Evolutionary conservation across 139 green algal genomes (phyloP), one percentile per base, ranked within the genome.

Genomic region (Gonium pectorale): DNA sequence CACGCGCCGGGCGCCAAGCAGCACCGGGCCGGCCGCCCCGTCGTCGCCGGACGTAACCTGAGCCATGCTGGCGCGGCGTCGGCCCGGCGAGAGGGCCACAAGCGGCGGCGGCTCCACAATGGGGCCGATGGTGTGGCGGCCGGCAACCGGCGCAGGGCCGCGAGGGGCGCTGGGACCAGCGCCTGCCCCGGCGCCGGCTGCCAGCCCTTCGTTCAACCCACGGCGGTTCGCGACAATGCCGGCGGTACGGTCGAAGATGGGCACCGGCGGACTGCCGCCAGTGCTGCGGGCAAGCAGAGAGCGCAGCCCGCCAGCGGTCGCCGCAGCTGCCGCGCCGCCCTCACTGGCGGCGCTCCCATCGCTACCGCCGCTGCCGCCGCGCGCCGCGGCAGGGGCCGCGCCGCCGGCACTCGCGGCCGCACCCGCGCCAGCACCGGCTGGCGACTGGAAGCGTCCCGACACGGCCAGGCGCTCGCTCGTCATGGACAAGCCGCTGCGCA

Each of bases 91-190:
- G 4, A 17, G 9, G 43, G n/a, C n/a, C 46, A 64, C 54, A 43
- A 79, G 75, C 40, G 59, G 40, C 60, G 75, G 75, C 43, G 75
- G 75, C 40, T 59, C 22, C 60, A 82, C 75, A 59, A 82, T 82
- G 40, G 75, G 75, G 5, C 21, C 54, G 4, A 69, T 26, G 2
- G 54, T 24, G 43, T 41, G 68, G 3, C 22, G 19, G 21, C 22
- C 27, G 67, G n/a, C 21, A 38, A 3, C 40, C n/a, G 2, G 64
- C 21, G 21, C 64, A n/a, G 35, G 64, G 22, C 21, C 15, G 44
- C 6, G 15, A 54, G 11, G 13, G 15, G n/a, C 11, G 37, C 2
- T n/a, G 15, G 69, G 29, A 13, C 11, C n/a, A n/a, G n/a, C n/a
- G n/a, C n/a, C n/a, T n/a, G n/a, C n/a, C n/a, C n/a, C n/a, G n/a